Evolutionary conservation across 768 basidiomycete species (phyloP), one percentile per base, ranked within the genome.

Genomic region (Leccinum pellstonianum): DNA sequence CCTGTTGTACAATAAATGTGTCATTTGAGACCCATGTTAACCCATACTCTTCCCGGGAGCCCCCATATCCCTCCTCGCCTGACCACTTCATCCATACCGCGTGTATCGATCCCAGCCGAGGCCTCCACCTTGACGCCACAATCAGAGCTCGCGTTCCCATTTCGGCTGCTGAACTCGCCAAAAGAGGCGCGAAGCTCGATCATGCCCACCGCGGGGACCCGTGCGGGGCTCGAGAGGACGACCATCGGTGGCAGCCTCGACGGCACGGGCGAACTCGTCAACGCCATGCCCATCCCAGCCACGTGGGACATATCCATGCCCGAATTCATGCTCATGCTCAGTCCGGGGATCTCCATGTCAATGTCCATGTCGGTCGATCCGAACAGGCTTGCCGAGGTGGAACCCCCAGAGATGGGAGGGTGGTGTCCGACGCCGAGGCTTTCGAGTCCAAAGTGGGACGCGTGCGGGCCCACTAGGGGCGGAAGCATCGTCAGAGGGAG

Each of bases 61-160:
- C 88, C 84, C 57, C 90, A 79, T 9, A 81, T 74, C 6, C 91
- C 90, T 4, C 91, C 91, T 15, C 91, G 79, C 51, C 91, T 79
- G 62, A 85, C 83, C 38, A 85, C 78, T 68, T 93, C 90, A 64
- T 90, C 90, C 67, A 92, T 73, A 23, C 76, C 76, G 37, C 83
- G 81, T 9, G 75, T 70, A 57, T 84, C 81, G 51, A 86, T 59
- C 58, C 84, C 85, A 33, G 75, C 71, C 3, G 61, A 56, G 17
- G 66, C 61, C 55, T 70, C 69, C 27, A 71, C 60, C 43, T 58
- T 64, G 25, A 76, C 41, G n/a, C 65, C 62, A 35, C 64, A 71
- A 52, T 67, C 69, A 50, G 63, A 56, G 19, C 60, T 54, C 33
- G 31, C 33, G n/a, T 53, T 54, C 27, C 64, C 67, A 46, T 12